Evolutionary conservation across 441 rosid genomes (phyloP), one percentile per base, ranked within the genome.

Genomic region (Omphalea diandra): DNA sequence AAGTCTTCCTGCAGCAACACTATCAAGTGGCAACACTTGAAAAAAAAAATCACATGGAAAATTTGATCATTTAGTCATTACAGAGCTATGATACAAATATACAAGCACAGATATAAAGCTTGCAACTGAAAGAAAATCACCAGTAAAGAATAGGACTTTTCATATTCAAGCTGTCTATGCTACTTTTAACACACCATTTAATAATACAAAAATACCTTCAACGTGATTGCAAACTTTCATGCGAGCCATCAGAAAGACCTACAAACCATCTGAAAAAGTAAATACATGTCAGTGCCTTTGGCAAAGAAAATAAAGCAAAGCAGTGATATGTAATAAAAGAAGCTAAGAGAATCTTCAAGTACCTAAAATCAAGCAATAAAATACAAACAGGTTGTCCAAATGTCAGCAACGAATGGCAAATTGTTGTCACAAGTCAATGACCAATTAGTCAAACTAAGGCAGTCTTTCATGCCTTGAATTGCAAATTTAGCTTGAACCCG

Each of bases 191-290:
- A 80, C 57, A 57, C 55, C 69, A 69, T 55, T 66, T 66, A 75
- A 53, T 64, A 67, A 65, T 71, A 68, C 75, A 76, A 59, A 67
- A 70, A 53, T 79, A 82, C 81, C 85, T 76, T 61, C 65, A 58
- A 66, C 54, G 54, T 49, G 61, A 75, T 60, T 26, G 18, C 65
- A 73, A 81, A 71, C 68, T 74, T 72, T 77, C 82, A 71, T 24
- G 17, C 73, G 71, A 78, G 61, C 72, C 76, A 73, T 56, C 77
- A 58, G 27, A 70, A 65, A 78, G 59, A 24, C 62, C 65, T 63
- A 69, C 73, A 64, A 57, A 27, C 73, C 78, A 83, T 67, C 87
- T 85, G 89, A 18, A 73, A 79, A 44, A 29, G 43, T 50, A 35
- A 72, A 40, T 24, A 43, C 40, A 46, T 12, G 68, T 76, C 55